Evolutionary conservation across 1,284 basidiomycete species (phyloP).

Genomic region (Ustilago cynodontis): DNA sequence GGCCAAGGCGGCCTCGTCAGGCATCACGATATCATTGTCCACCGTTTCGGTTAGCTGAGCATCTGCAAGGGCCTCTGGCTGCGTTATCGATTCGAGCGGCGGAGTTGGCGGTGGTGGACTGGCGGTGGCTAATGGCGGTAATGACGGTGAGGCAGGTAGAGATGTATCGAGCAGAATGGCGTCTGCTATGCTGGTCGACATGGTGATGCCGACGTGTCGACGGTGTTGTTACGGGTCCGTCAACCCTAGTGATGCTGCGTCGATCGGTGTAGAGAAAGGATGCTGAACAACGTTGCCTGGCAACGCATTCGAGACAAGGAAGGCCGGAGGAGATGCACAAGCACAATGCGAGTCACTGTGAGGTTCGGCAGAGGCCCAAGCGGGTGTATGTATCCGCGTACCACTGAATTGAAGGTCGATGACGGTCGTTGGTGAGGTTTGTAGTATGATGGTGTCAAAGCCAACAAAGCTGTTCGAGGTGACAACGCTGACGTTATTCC

Average conservation of each 20-base stretch:
- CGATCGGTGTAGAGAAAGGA: conserved; percentile 5
- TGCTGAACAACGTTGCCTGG: background rate
- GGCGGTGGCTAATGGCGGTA: background rate
- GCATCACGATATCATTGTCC: conserved; percentile 12
- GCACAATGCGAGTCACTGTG: background rate
- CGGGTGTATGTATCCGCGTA: background rate
- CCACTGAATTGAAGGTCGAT: background rate
- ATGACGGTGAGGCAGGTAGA: background rate
- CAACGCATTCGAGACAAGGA: conserved; percentile 2
- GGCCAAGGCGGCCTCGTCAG: conserved; percentile 44
- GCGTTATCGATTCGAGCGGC: background rate
- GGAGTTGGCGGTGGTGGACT: conserved; percentile 3
- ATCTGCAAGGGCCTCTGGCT: background rate
- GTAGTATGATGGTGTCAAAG: background rate
- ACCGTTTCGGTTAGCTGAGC: background rate
- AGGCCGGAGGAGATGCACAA: background rate
- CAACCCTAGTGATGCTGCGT: conserved; percentile 9
- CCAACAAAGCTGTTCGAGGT: too few species aligned
- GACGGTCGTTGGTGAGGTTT: background rate
- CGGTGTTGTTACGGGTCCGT: conserved; percentile 45
- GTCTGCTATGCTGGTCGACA: conserved; percentile 20
- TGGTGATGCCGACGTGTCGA: conserved; percentile 15
- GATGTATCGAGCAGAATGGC: conserved; percentile 24
- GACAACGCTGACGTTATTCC: background rate
- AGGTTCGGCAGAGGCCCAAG: background rate